A percentile compares a stretch with the other conserved stretches of the same genome.
Conservation (phyloP, 2,329 filamentous ascomycete genomes). For the Hypomyces perniciosus region DNA sequence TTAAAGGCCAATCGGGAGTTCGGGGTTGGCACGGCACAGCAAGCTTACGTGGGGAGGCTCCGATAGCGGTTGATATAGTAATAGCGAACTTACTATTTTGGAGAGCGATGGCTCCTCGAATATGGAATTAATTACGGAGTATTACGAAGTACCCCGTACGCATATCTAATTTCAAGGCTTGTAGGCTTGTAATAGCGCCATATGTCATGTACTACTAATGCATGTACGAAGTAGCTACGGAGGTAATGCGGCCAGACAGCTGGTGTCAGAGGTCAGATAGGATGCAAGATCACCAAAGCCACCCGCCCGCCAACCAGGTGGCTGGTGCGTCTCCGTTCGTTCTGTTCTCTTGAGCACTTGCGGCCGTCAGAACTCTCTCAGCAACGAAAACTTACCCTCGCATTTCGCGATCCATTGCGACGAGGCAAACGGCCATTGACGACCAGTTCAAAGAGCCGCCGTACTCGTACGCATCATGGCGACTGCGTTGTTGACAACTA, state of each 20-base stretch:
- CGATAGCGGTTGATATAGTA: slow-evolving; percentile 5
- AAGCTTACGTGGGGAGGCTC: neutral
- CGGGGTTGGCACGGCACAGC: no score
- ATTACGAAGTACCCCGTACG: no score
- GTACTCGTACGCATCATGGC: neutral
- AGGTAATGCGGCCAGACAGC: neutral
- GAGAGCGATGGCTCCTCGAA: no score
- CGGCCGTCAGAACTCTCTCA: neutral
- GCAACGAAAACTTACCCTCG: neutral
- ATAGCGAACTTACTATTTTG: neutral
- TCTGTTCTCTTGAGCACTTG: neutral
- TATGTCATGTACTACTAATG: neutral
- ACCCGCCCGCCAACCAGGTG: neutral
- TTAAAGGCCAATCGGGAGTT: no score
- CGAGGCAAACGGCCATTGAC: neutral
- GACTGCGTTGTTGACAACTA: slow-evolving; percentile 4
- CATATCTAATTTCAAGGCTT: no score
- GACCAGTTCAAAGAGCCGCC: neutral
- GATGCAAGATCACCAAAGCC: neutral
- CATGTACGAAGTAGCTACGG: neutral
- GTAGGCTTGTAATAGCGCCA: no score
- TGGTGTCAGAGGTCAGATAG: neutral
- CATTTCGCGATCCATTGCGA: neutral
- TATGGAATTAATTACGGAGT: no score
- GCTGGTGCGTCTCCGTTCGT: neutral